Evolutionary conservation across 306 rosid genomes (phyloP).

Genomic region (Pyrus betulifolia): DNA sequence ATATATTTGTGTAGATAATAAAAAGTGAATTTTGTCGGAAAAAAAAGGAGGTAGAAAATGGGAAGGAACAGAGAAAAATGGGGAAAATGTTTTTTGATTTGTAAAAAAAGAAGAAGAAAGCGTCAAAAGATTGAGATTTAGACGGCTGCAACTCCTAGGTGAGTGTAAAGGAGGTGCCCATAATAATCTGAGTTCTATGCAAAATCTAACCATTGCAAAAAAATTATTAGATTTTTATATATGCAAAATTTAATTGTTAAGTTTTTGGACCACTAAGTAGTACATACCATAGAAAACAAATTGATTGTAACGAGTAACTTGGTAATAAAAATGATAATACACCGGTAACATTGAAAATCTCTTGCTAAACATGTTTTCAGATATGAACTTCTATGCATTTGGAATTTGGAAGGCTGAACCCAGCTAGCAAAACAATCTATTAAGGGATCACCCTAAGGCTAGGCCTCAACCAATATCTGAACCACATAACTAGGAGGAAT

Average conservation of each 20-base stretch:
- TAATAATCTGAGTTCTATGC: too few species aligned
- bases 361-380: not conserved
- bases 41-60: not conserved
- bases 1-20: not conserved
- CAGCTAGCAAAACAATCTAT: not conserved
- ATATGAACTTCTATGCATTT: too few species aligned
- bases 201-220: too few species aligned
- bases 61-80: not conserved
- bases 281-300: too few species aligned
- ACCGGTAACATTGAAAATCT: too few species aligned
- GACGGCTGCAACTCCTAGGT: constrained; percentile 18
- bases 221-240: too few species aligned
- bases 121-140: constrained; percentile 8
- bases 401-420: not conserved
- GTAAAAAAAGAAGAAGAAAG: not conserved
- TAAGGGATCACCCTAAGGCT: not conserved
- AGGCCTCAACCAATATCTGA: too few species aligned
- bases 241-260: too few species aligned
- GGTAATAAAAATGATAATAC: too few species aligned
- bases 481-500: too few species aligned
- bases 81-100: not conserved
- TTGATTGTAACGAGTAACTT: too few species aligned
- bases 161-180: not conserved
- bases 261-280: too few species aligned
- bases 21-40: not conserved